Evolutionary conservation across 2,329 filamentous ascomycete genomes (phyloP).

Genomic region (Cryphonectria japonica): DNA sequence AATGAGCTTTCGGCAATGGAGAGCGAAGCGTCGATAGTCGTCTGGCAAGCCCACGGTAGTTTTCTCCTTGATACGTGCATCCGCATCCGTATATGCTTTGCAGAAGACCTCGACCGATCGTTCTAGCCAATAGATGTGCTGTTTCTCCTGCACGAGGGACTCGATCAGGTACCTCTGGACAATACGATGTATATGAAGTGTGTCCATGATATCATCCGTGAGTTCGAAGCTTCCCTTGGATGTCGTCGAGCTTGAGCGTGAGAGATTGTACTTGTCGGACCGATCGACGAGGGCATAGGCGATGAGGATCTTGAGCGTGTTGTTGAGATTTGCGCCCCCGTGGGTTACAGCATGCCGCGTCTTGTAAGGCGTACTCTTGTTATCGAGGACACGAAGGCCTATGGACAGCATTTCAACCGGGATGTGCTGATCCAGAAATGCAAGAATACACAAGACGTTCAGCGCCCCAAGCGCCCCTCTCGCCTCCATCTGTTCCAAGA

Average conservation of each 20-base stretch:
- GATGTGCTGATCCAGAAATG: conserved; percentile 67
- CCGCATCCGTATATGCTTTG: conserved; percentile 51
- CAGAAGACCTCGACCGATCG: conserved; percentile 53
- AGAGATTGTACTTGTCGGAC: conserved; percentile 49
- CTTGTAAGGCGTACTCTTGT: conserved; percentile 48
- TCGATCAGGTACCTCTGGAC: conserved; percentile 56
- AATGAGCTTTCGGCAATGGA: conserved; percentile 53
- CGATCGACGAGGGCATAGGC: conserved; percentile 57
- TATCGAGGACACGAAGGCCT: conserved; percentile 52
- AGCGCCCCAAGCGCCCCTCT: conserved; percentile 57
- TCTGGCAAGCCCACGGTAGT: conserved; percentile 50
- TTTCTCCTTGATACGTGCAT: conserved; percentile 47
- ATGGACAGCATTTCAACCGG: conserved; percentile 68
- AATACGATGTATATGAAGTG: conserved; percentile 55
- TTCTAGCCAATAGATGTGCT: conserved; percentile 53
- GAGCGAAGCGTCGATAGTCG: conserved; percentile 56
- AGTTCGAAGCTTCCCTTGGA: conserved; percentile 45
- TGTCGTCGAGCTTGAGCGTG: conserved; percentile 46
- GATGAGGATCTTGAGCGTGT: conserved; percentile 54
- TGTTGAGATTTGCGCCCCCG: conserved; percentile 46
- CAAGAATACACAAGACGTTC: conserved; percentile 67
- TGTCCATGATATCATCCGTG: conserved; percentile 51
- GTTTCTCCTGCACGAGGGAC: conserved; percentile 44
- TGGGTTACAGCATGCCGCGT: conserved; percentile 43
- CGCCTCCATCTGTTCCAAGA: conserved; percentile 53